Evolutionary conservation across 2,329 filamentous ascomycete species (phyloP).

Genomic region (Graphilbum sp.): DNA sequence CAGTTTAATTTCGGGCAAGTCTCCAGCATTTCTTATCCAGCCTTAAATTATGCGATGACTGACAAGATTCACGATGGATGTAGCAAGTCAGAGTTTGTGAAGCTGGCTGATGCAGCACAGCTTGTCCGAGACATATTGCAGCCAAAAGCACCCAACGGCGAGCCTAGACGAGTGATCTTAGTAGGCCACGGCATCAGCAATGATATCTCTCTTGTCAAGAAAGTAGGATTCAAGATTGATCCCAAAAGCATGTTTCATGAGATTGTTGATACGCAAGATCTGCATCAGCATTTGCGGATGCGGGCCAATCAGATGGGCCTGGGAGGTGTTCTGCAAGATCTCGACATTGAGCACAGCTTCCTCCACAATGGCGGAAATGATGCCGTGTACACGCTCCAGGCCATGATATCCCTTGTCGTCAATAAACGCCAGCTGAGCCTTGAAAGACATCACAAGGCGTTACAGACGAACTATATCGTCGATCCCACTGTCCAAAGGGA

Average conservation of each 20-base stretch:
- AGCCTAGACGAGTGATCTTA: slow-evolving; percentile 40
- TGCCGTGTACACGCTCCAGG: slow-evolving; percentile 61
- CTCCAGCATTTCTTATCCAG: too few species aligned
- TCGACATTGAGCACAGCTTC: slow-evolving; percentile 45
- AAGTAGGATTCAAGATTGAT: slow-evolving; percentile 45
- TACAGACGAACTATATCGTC: neutral
- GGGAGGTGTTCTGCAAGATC: slow-evolving; percentile 39
- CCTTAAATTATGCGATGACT: too few species aligned
- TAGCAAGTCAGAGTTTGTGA: slow-evolving; percentile 27
- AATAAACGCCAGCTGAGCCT: slow-evolving; percentile 15
- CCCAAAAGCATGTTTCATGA: slow-evolving; percentile 41
- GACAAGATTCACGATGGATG: neutral
- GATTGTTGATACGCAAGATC: slow-evolving; percentile 52
- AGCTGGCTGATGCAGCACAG: slow-evolving; percentile 16
- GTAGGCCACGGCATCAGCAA: slow-evolving; percentile 57
- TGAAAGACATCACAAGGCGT: slow-evolving; percentile 3
- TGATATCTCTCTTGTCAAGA: slow-evolving; percentile 53
- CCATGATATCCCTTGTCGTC: slow-evolving; percentile 46
- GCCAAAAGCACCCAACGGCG: neutral
- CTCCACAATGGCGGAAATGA: slow-evolving; percentile 87
- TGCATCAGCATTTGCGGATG: slow-evolving; percentile 49
- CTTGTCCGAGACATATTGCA: slow-evolving; percentile 14
- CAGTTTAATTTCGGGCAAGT: slow-evolving; percentile 51
- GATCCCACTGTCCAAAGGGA: slow-evolving; percentile 4
- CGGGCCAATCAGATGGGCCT: slow-evolving; percentile 40